phyloP scores from a whole-genome alignment of 2,329 filamentous ascomycete genomes.

The Penicillium sp. region DNA sequence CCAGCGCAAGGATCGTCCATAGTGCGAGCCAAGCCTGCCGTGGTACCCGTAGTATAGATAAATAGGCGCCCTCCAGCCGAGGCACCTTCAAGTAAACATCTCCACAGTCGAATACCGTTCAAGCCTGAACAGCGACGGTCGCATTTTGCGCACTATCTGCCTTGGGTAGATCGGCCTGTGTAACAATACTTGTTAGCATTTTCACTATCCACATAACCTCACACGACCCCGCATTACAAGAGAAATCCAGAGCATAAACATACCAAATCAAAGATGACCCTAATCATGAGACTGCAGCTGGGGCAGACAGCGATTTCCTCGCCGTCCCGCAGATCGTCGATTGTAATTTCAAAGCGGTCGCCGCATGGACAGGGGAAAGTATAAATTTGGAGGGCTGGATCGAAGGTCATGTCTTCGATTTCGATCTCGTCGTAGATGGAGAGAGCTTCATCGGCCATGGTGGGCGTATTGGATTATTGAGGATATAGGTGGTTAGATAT shows the following conservation, averaged over 20 bases:
- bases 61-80: neutral
- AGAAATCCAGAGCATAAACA: conserved; percentile 32
- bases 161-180: conserved; percentile 57
- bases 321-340: conserved; percentile 82
- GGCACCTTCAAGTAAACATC: neutral
- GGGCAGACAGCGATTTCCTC: conserved; percentile 96
- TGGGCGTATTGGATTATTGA: conserved; percentile 18
- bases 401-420: conserved; percentile 97
- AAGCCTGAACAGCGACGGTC: conserved; percentile 47
- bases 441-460: conserved; percentile 66
- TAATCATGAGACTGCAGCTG: conserved; percentile 95
- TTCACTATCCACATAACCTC: neutral
- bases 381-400: conserved; percentile 80
- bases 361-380: conserved; percentile 97
- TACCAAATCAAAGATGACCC: conserved; percentile 88
- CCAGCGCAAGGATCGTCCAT: too few relatives aligned
- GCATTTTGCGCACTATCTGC: conserved; percentile 39
- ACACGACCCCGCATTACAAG: neutral
- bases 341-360: conserved; percentile 89
- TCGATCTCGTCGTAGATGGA: conserved; percentile 97
- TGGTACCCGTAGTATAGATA: too few relatives aligned
- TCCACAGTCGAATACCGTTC: conserved; percentile 20
- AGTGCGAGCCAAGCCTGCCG: neutral
- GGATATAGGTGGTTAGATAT: neutral
- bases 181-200: conserved; percentile 14